Percentiles rank a stretch among this genome's conserved stretches.
Conservation (phyloP, 2,329 filamentous ascomycete species). For the Aspergillus ustus region DNA sequence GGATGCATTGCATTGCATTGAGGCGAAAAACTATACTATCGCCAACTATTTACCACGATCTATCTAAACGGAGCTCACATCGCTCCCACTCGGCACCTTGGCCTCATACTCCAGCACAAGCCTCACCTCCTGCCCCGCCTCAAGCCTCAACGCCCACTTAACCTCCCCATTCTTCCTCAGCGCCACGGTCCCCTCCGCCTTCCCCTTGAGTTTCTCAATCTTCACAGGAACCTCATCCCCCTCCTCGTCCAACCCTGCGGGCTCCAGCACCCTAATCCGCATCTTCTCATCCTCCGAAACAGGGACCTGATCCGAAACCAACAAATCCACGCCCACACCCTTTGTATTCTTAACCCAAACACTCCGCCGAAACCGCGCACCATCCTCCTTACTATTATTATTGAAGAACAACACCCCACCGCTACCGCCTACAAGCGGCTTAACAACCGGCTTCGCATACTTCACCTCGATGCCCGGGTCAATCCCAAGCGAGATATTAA, state of each 20-base stretch:
- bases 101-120: slow-evolving; percentile 67
- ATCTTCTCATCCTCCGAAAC: slow-evolving; percentile 38
- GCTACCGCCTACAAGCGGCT: slow-evolving; percentile 30
- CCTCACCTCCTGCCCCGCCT: slow-evolving; percentile 62
- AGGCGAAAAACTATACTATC: no score
- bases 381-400: slow-evolving; percentile 37
- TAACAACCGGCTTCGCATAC: slow-evolving; percentile 36
- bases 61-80: slow-evolving; percentile 15
- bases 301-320: slow-evolving; percentile 40
- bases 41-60: background rate
- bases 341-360: slow-evolving; percentile 40
- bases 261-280: slow-evolving; percentile 34
- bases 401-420: slow-evolving; percentile 34
- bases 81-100: slow-evolving; percentile 51
- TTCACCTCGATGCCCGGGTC: slow-evolving; percentile 37
- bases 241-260: slow-evolving; percentile 33
- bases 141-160: slow-evolving; percentile 62
- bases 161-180: slow-evolving; percentile 64
- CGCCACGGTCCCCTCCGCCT: slow-evolving; percentile 55
- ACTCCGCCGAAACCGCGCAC: slow-evolving; percentile 34
- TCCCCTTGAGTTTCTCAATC: slow-evolving; percentile 56
- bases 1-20: background rate
- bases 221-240: slow-evolving; percentile 23
- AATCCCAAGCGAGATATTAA: slow-evolving; percentile 39
- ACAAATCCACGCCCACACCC: slow-evolving; percentile 29